Conservation (phyloP, 768 basidiomycete species). For the Dacryopinax primogenitus region DNA sequence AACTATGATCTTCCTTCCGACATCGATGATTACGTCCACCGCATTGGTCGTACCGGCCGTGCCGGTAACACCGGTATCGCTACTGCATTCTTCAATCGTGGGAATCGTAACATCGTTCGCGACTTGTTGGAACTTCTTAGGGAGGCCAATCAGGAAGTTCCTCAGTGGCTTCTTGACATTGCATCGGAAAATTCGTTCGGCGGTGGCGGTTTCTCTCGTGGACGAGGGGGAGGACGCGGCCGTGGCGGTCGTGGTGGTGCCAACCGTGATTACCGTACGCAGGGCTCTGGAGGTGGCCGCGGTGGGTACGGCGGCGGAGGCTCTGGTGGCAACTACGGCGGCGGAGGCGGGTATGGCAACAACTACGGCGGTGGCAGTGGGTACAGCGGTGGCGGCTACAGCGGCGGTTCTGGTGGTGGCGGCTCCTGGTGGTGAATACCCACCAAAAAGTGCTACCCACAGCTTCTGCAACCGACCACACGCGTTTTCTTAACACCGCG, state of each 20-base stretch:
- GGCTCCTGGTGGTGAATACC: conserved; percentile 18
- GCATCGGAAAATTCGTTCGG: conserved; percentile 70
- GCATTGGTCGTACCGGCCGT: conserved; percentile 95
- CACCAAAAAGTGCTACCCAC: not conserved
- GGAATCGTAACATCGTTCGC: conserved; percentile 82
- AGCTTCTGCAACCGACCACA: not conserved
- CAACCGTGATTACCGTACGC: conserved; percentile 34
- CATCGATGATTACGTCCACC: conserved; percentile 98
- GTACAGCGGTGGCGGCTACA: conserved; percentile 25
- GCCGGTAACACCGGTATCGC: conserved; percentile 94
- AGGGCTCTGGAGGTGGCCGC: conserved; percentile 22
- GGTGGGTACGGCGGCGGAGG: conserved; percentile 16
- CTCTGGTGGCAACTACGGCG: conserved; percentile 23
- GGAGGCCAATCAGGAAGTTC: conserved; percentile 94
- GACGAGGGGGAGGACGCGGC: conserved; percentile 42
- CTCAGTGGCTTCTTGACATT: conserved; percentile 78
- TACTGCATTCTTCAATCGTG: conserved; percentile 92
- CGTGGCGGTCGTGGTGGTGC: conserved; percentile 40
- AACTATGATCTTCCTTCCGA: conserved; percentile 97
- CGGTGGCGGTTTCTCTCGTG: conserved; percentile 37
- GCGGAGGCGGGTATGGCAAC: conserved; percentile 33
- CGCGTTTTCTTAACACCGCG: not conserved
- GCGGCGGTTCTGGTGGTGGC: conserved; percentile 26
- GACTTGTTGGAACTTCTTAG: conserved; percentile 86
- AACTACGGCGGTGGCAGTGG: conserved; percentile 24